Evolutionary conservation across 2,329 filamentous ascomycete species (phyloP), one percentile per base, ranked within the genome.

Genomic region (Harringtonia aguacate): DNA sequence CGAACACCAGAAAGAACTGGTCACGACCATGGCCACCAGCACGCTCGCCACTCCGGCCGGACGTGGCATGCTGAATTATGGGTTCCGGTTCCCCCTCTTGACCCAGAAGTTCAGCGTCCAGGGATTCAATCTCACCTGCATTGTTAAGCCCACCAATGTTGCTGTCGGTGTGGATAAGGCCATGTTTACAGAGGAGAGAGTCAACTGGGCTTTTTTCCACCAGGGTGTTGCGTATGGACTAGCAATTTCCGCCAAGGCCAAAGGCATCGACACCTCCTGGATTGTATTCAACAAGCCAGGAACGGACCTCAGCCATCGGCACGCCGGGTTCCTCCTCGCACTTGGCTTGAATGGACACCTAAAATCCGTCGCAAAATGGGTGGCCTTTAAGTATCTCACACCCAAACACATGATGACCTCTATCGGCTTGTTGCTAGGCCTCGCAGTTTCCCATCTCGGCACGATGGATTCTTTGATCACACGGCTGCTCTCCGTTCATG

Each of bases 391-490:
- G 58, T 98, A 98, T 54, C 69, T 98, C n/a, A 98, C 92, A 0
- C 90, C 92, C 2, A 98, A 98, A 57, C 94, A 98, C 61, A 94
- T 89, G 22, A 98, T 98, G 92, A 97, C 92, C 21, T 97, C 92
- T 1, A 90, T 98, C 44, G 92, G 92, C 10, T 70, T 98, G n/a
- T 72, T 98, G 4, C 71, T 98, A 1, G 92, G 92, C 1, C 70
- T 98, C 17, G 89, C 92, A 9, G 92, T 86, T 22, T 97, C 92
- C 1, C 94, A 95, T 58, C 73, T 95, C 52, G 92, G 94, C 1
- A 97, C 89, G 3, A 97, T 97, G 90, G 92, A 98, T 60, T 92
- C 86, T 2, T 72, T 95, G 24, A 90, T 97, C 48, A 97, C 92
- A 9, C 80, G 92, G 21, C 70, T 98, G 31, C 70, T 98, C 4